Conservation (phyloP, 495 filamentous ascomycete genomes). For the Xylaria nigripes region DNA sequence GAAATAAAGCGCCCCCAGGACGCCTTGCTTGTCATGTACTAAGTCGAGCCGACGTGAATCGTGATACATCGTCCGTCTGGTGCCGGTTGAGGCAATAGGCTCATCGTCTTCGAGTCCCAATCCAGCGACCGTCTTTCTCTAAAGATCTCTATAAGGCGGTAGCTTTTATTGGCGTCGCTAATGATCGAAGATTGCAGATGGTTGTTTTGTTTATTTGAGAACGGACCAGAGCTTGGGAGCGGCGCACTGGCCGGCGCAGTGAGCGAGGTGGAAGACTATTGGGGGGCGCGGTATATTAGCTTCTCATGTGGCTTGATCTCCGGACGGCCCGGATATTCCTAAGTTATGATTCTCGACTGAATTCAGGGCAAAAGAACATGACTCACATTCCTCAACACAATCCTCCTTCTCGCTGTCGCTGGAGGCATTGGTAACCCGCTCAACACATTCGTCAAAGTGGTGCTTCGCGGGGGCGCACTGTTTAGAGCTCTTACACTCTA, state of each 20-base stretch:
- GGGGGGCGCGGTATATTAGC: slow-evolving; percentile 10
- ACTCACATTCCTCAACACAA: slow-evolving; percentile 98
- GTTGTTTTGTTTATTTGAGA: slow-evolving; percentile 62
- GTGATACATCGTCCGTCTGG: slow-evolving; percentile 16
- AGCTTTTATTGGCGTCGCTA: background rate
- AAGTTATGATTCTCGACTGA: background rate
- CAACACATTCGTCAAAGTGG: slow-evolving; percentile 95
- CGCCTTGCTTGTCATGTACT: slow-evolving; percentile 12
- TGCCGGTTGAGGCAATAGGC: background rate
- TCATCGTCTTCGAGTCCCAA: slow-evolving; percentile 7
- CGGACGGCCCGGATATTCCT: background rate
- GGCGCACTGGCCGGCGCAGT: slow-evolving; percentile 85
- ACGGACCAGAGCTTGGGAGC: slow-evolving; percentile 88
- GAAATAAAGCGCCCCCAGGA: background rate
- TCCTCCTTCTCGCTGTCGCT: slow-evolving; percentile 66
- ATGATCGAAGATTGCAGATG: background rate
- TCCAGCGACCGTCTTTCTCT: slow-evolving; percentile 7
- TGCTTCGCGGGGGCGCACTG: slow-evolving; percentile 84
- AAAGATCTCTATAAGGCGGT: slow-evolving; percentile 13
- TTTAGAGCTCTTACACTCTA: slow-evolving; percentile 81
- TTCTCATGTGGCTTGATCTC: background rate
- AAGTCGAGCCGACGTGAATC: slow-evolving; percentile 16
- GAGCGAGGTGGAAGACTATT: slow-evolving; percentile 92
- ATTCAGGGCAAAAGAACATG: background rate
- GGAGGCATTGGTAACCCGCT: slow-evolving; percentile 73